Conservation (phyloP, 208 protist species). For the Crithidia acanthocephali region DNA sequence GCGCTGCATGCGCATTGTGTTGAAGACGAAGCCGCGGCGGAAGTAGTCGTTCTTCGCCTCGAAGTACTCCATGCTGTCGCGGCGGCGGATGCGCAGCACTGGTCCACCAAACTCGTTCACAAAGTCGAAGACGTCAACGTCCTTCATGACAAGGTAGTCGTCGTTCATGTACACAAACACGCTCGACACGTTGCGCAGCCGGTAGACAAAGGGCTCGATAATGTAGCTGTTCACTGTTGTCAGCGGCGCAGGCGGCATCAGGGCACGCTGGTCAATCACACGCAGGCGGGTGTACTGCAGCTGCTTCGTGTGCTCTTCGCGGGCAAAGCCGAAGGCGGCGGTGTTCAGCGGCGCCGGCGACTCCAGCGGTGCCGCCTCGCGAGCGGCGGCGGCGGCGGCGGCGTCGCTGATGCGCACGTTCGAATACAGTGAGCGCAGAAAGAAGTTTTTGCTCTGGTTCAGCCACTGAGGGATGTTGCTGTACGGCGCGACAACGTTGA, state of each 20-base stretch:
- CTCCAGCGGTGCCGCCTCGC: background rate
- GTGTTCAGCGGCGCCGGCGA: background rate
- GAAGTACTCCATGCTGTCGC: conserved; percentile 21
- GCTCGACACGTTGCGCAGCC: conserved; percentile 17
- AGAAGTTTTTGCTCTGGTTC: conserved; percentile 27
- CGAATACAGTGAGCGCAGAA: conserved; percentile 17
- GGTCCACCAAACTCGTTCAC: conserved; percentile 13
- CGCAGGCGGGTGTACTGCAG: conserved; percentile 25
- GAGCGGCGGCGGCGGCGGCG: background rate
- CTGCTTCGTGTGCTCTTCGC: conserved; percentile 4
- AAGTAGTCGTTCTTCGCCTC: conserved; percentile 22
- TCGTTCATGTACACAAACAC: conserved; percentile 26
- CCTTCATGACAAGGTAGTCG: conserved; percentile 30
- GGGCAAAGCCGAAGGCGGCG: background rate
- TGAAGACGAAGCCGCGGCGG: conserved; percentile 14
- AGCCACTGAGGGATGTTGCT: conserved; percentile 25
- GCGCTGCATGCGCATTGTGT: conserved; percentile 19
- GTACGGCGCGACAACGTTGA: conserved; percentile 16
- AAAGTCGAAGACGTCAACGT: conserved; percentile 20
- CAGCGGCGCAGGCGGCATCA: conserved; percentile 11
- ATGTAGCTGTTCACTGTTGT: conserved; percentile 19
- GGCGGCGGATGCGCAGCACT: conserved; percentile 20
- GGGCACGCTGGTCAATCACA: conserved; percentile 23
- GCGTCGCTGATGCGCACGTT: background rate
- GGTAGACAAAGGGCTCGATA: conserved; percentile 23